A percentile compares a stretch with the other conserved stretches of the same genome.
Evolutionary conservation across 2,329 filamentous ascomycete genomes (phyloP).

Genomic region (Aplosporella prunicola): DNA sequence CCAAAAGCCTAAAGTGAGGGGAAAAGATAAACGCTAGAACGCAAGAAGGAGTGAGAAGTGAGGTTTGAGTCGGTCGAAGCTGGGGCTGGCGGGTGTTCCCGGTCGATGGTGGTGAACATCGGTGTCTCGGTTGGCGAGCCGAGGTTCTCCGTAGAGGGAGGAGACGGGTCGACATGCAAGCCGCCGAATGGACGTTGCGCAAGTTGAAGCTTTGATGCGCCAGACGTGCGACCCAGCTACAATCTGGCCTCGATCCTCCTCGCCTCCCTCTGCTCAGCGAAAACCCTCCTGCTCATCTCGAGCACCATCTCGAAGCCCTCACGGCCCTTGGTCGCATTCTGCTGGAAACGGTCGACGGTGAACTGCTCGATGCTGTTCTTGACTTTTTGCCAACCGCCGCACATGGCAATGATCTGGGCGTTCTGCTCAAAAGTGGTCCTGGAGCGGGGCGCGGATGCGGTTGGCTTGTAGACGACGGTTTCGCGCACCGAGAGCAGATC

Average conservation of each 20-base stretch:
- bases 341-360: slow-evolving; percentile 76
- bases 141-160: no score
- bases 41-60: no score
- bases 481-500: slow-evolving; percentile 89
- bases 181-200: no score
- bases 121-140: no score
- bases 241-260: slow-evolving; percentile 27
- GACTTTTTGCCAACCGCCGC: slow-evolving; percentile 94
- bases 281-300: slow-evolving; percentile 84
- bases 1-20: no score
- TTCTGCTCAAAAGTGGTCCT: slow-evolving; percentile 79
- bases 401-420: slow-evolving; percentile 85
- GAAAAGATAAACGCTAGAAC: no score
- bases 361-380: slow-evolving; percentile 94
- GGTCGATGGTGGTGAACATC: no score
- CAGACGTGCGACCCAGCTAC: no score
- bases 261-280: slow-evolving; percentile 75
- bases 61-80: no score
- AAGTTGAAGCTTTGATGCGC: no score
- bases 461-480: slow-evolving; percentile 76
- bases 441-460: slow-evolving; percentile 36
- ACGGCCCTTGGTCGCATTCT: slow-evolving; percentile 82
- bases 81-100: no score
- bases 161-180: no score
- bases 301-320: slow-evolving; percentile 94